phyloP scores from a whole-genome alignment of 257 asterid genomes.

The Rehmannia glutinosa region DNA sequence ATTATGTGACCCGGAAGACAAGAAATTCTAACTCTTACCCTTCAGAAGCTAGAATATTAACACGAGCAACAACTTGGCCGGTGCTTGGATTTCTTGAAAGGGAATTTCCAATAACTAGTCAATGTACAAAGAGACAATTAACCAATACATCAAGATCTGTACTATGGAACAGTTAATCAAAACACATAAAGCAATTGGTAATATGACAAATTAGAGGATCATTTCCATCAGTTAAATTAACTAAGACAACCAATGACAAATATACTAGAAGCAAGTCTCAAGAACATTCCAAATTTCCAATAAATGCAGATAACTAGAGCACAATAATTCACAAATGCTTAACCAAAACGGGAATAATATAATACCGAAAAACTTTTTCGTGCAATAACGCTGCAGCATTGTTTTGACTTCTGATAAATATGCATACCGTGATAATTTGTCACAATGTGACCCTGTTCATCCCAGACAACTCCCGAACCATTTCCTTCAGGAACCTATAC shows the following conservation, averaged over 20 bases:
- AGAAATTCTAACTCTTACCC: slow-evolving; percentile 51
- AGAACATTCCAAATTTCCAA: no score
- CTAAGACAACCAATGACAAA: neutral
- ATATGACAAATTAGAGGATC: neutral
- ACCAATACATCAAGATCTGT: no score
- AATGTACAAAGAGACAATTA: slow-evolving; percentile 19
- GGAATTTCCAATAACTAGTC: slow-evolving; percentile 88
- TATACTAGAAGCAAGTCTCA: neutral
- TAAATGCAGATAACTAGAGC: no score
- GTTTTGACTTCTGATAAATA: neutral
- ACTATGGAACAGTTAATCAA: neutral
- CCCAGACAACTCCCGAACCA: slow-evolving; percentile 99
- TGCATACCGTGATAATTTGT: slow-evolving; percentile 93
- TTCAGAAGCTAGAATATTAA: slow-evolving; percentile 81
- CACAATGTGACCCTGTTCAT: slow-evolving; percentile 84
- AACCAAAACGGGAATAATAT: no score
- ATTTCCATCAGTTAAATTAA: no score
- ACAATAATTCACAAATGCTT: neutral
- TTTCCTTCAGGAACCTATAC: slow-evolving; percentile 96
- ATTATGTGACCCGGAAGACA: neutral
- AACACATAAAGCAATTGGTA: neutral
- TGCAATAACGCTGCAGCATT: neutral
- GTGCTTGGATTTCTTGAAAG: slow-evolving; percentile 79
- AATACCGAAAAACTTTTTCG: no score
- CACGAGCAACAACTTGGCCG: slow-evolving; percentile 94